Conservation (phyloP, 345 rosid genomes). For the Mercurialis annua region DNA sequence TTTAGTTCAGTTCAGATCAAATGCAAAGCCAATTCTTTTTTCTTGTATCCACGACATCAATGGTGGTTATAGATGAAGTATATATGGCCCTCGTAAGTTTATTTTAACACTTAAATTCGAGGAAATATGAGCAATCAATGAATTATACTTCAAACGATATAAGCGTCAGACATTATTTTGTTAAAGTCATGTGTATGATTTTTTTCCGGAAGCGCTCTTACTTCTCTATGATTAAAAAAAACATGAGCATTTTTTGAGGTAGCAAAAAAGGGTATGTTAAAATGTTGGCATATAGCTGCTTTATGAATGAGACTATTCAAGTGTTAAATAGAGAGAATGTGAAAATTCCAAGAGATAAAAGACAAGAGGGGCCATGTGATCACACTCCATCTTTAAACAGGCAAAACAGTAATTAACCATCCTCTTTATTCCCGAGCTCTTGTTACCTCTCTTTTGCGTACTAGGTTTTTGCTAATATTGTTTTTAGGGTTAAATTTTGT, state of each 20-base stretch:
- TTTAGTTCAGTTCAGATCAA: too few relatives aligned
- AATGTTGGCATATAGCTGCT: not conserved
- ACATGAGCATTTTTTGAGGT: not conserved
- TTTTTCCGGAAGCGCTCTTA: too few relatives aligned
- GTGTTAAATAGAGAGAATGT: slow-evolving; percentile 19
- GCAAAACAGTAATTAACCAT: slow-evolving; percentile 26
- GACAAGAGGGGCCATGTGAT: slow-evolving; percentile 70
- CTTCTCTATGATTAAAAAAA: too few relatives aligned
- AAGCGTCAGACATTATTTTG: too few relatives aligned
- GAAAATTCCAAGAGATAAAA: slow-evolving; percentile 66
- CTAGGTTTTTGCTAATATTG: too few relatives aligned
- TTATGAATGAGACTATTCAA: slow-evolving; percentile 12
- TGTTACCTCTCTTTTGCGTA: not conserved
- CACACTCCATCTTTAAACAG: slow-evolving; percentile 17
- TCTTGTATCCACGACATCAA: not conserved
- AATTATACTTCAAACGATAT: too few relatives aligned
- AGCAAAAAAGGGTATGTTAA: not conserved
- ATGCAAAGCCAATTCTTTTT: too few relatives aligned
- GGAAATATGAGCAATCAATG: too few relatives aligned
- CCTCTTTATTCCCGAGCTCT: slow-evolving; percentile 41
- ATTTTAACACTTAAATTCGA: too few relatives aligned
- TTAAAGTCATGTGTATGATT: too few relatives aligned
- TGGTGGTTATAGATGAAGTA: not conserved
- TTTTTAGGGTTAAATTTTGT: too few relatives aligned
- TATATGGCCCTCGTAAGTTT: too few relatives aligned